Base-by-base conservation (phyloP, 2,329 filamentous ascomycete species). In the Colletotrichum spaethianum region DNA sequence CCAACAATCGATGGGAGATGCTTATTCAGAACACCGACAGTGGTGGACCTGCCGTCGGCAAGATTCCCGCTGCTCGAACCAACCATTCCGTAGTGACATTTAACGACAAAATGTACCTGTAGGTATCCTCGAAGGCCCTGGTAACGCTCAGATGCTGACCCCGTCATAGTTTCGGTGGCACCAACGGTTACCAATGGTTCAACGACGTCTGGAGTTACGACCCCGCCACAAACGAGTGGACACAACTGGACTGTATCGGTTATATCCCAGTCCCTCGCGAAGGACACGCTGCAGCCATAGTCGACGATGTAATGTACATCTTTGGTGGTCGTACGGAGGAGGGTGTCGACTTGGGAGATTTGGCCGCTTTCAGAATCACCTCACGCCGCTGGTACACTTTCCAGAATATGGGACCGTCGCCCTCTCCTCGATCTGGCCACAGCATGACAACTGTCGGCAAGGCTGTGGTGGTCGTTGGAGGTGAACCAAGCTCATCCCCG, bases 151-250 rank as follows among this genome's bases (percentile, higher is more conserved):
- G 44, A 52, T 57, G 28, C 38, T 64, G 23, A 46, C 12, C 31
- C 76, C 78, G 77, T 14, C 31, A 33, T 76, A 96, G 93, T n/a
- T 99, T 99, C 80, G 96, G 96, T 76, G 96, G 96, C 74, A 99
- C 96, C 2, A 98, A 99, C 80, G 96, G 96, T 50, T 90, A 95
- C 67, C 92, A 94, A 78, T 99, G 96, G 97, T 99, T 98, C 85
- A 99, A 98, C 81, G 96, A 99, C 80, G 96, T 99, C 59, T 99
- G 96, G 96, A 94, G 92, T 63, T 99, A 96, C 80, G 96, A 98
- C 78, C 93, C 95, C 9, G 88, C 91, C 67, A 85, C 89, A 56
- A 98, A 98, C 81, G 85, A 88, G 67, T 99, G 96, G 96, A 85
- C 91, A 12, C 93, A 97, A 80, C 88, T 98, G 67, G 96, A 98